Evolutionary conservation across 2,329 filamentous ascomycete genomes (phyloP).

Genomic region (Canariomyces notabilis): DNA sequence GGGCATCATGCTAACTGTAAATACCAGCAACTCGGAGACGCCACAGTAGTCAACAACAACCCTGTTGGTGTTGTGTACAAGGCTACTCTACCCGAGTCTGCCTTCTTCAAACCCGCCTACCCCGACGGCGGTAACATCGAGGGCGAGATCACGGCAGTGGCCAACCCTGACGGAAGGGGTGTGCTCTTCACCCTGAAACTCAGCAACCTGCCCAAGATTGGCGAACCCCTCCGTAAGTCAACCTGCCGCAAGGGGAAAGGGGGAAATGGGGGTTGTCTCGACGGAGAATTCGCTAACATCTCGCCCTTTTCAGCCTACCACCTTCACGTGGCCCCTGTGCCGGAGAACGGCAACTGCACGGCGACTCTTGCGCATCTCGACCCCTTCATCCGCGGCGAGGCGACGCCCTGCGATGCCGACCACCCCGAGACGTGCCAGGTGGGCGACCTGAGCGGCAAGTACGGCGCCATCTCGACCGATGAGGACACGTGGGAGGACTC

Average conservation of each 20-base stretch:
- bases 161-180: constrained; percentile 28
- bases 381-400: constrained; percentile 61
- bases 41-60: constrained; percentile 51
- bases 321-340: constrained; percentile 62
- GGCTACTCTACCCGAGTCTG: constrained; percentile 50
- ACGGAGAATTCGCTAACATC: constrained; percentile 15
- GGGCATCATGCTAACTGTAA: constrained; percentile 15
- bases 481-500: constrained; percentile 43
- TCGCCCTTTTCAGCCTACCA: constrained; percentile 59
- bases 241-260: not conserved
- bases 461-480: constrained; percentile 50
- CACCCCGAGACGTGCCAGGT: constrained; percentile 64
- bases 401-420: constrained; percentile 52
- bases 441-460: constrained; percentile 72
- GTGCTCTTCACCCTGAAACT: constrained; percentile 30
- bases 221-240: constrained; percentile 32
- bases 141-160: constrained; percentile 28
- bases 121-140: constrained; percentile 48
- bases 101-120: constrained; percentile 45
- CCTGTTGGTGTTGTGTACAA: constrained; percentile 48
- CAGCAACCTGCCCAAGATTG: constrained; percentile 30
- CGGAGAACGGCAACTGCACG: constrained; percentile 65
- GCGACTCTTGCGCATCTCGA: constrained; percentile 64
- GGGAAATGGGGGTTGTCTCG: not conserved
- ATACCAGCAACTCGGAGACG: constrained; percentile 40